Evolutionary conservation across 805 yeast species (phyloP), one percentile per base, ranked within the genome.

Genomic region (Saccharomycopsis sp.): DNA sequence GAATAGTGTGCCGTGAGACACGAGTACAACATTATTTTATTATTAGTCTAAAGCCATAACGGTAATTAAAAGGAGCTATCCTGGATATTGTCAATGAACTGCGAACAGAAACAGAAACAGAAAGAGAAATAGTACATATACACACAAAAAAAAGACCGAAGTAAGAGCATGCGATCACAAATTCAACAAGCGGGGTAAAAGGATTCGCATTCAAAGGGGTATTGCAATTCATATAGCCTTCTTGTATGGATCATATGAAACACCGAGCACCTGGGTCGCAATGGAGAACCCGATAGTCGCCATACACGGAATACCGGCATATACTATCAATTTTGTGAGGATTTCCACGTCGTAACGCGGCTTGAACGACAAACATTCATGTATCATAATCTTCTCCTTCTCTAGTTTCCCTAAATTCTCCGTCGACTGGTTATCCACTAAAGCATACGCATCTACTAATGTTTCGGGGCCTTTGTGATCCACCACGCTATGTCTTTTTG

Each of bases 261-360:
- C 50, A 2, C 62, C 63, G 47, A 65, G 50, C 1, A 54, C 14
- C 7, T 44, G 51, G 54, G 66, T 66, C 1, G 64, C 56, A 3
- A 64, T 34, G 0, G 75, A 71, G 53, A 74, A 71, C 1, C 66
- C 66, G 3, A 71, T 47, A 3, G 79, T 70, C 0, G 87, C 85
- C 34, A 79, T 70, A 24, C 75, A 65, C 0, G 94, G 79, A 29
- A 92, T 82, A 0, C 98, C 98, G 0, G 88, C 85, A 71, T 92
- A 92, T 1, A 91, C 87, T 16, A 87, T 71, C 61, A 88, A 73
- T 65, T 96, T 78, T 8, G 94, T 91, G 34, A 89, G 71, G 2
- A 89, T 87, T 61, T 87, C 92, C 34, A 87, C 84, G 57, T 84
- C 91, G 64, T 85, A 84, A 53, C 91, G 77, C 2, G 82, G 79